Percentiles rank a stretch among this genome's conserved stretches.
Evolutionary conservation across 148 eudicot genomes (phyloP).

Genomic region (Linanthus parryae): DNA sequence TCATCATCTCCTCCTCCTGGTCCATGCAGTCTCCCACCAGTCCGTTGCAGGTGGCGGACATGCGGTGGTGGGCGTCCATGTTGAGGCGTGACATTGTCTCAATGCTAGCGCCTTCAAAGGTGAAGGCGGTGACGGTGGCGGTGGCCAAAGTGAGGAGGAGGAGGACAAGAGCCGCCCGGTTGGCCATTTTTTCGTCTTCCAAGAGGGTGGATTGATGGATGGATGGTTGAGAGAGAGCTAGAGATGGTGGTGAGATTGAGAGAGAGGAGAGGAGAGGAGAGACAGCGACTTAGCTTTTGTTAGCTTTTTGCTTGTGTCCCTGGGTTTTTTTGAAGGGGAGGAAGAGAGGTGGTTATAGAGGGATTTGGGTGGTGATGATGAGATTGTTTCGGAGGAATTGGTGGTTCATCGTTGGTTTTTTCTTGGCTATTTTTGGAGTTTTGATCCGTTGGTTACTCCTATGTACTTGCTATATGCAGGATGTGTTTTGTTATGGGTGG

Average conservation of each 20-base stretch:
- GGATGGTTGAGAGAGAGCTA: neutral
- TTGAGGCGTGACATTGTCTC: neutral
- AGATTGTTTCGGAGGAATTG: constrained; percentile 1
- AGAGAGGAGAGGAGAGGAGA: neutral
- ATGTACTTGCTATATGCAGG: too few species aligned
- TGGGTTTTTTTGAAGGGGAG: neutral
- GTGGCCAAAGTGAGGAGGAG: constrained; percentile 5
- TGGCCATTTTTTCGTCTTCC: neutral
- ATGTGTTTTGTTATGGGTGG: too few species aligned
- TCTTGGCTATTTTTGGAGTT: constrained; percentile 3
- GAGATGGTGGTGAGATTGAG: neutral
- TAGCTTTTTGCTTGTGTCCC: neutral
- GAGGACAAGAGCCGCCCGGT: constrained; percentile 6
- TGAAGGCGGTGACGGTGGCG: neutral
- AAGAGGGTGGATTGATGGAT: neutral
- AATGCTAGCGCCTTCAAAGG: constrained; percentile 1
- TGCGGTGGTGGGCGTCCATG: neutral
- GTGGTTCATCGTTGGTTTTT: constrained; percentile 7
- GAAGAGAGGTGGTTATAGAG: constrained; percentile 1
- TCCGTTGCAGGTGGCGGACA: neutral
- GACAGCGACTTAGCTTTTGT: neutral
- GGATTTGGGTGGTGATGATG: neutral
- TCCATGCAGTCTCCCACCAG: constrained; percentile 9
- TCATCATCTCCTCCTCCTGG: constrained; percentile 14
- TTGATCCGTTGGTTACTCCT: constrained; percentile 4